Evolutionary conservation across 768 basidiomycete species (phyloP), one percentile per base, ranked within the genome.

Genomic region (Psilocybe azurescens): DNA sequence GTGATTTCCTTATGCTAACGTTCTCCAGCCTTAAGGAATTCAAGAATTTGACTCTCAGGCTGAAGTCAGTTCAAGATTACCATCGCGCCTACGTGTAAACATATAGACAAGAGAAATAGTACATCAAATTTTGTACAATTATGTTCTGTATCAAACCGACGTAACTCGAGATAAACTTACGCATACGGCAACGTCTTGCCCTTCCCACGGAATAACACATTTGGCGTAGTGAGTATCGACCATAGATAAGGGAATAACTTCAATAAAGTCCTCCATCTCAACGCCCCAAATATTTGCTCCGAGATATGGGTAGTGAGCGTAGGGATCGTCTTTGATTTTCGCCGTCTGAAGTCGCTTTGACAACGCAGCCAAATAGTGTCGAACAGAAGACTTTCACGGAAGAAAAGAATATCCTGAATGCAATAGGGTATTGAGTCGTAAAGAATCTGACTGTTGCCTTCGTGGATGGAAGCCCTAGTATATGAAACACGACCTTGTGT

Each of bases 181-280:
- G 2, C 33, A 36, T 11, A 36, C 3, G 6, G 33, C 33, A 11
- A 36, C 33, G 11, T 36, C 33, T 36, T 36, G 6, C 6, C 11
- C 33, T 11, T 36, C 53, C 57, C 57, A 59, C 1, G 38, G 36
- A 20, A 59, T 41, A 29, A 32, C n/a, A 24, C 48, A 47, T 49
- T 59, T 63, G 16, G 62, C 62, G 51, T 55, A 63, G 36, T 63
- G 62, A 1, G 38, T 33, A 6, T 29, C 38, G 44, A 63, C 32
- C 16, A 18, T 10, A 3, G 53, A 49, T 8, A 56, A 2, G 3
- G 58, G 53, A 18, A 63, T 7, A 10, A 56, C 53, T 28, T 55
- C 53, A 13, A 63, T 14, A 7, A 3, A 7, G 3, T 53, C 53
- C 4, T 55, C 53, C 5, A 58, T 30, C 20, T 55, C 53, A 3